Conservation (phyloP, 257 asterid genomes). For the Solanum stenotomum region DNA sequence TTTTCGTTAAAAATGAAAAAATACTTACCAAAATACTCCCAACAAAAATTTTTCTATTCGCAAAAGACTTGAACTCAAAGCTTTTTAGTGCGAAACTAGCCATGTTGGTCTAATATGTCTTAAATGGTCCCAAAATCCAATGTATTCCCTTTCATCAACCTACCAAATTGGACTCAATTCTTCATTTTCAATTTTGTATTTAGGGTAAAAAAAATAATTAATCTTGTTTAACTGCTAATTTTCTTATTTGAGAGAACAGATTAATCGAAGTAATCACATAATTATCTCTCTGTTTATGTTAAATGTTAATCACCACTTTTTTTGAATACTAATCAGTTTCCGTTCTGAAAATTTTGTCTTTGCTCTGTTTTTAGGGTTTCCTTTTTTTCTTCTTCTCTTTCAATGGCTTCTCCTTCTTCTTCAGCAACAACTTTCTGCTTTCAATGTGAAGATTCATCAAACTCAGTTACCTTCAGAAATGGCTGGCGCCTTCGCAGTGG, state of each 20-base stretch:
- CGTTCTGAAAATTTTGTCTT: background rate
- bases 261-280: background rate
- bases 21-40: too few relatives aligned
- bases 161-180: background rate
- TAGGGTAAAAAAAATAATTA: background rate
- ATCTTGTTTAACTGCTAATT: background rate
- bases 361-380: background rate
- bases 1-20: too few relatives aligned
- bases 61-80: background rate
- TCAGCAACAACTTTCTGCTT: conserved; percentile 10
- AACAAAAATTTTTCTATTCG: too few relatives aligned
- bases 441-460: conserved; percentile 14
- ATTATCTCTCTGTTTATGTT: background rate
- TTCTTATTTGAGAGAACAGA: background rate
- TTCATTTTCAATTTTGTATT: background rate
- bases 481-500: conserved; percentile 40
- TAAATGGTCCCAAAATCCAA: background rate
- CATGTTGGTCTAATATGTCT: background rate
- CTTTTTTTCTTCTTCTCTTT: background rate
- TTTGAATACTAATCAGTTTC: background rate
- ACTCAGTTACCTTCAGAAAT: conserved; percentile 17
- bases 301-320: background rate
- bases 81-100: background rate
- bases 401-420: conserved; percentile 10
- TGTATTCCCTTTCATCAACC: background rate